phyloP scores from a whole-genome alignment of 2,329 filamentous ascomycete species.

The Sarocladiaceae sp. region DNA sequence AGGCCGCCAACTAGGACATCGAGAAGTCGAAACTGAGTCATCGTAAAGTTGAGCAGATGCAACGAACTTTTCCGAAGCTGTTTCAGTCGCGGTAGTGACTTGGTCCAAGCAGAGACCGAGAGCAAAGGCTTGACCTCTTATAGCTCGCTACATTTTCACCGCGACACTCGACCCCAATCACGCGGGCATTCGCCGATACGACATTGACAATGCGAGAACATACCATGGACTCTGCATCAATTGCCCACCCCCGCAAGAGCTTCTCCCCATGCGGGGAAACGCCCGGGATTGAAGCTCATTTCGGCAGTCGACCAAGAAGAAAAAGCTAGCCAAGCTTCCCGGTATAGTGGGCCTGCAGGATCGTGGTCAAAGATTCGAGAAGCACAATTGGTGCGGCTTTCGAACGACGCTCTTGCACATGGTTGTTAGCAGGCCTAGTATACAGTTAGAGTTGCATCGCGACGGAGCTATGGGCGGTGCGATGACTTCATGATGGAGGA shows the following conservation, averaged over 20 bases:
- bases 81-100: too few species aligned
- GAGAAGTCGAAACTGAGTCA: not conserved
- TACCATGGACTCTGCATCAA: not conserved
- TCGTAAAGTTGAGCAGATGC: not conserved
- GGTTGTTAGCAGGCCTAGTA: too few species aligned
- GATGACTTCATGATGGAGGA: not conserved
- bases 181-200: conserved; percentile 1
- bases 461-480: not conserved
- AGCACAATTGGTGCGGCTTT: conserved; percentile 6
- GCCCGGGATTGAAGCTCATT: conserved; percentile 5
- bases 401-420: not conserved
- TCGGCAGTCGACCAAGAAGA: not conserved
- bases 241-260: not conserved
- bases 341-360: not conserved
- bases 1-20: not conserved
- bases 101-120: too few species aligned
- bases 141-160: not conserved
- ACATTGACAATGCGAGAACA: not conserved
- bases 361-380: not conserved
- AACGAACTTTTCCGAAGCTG: too few species aligned
- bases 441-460: not conserved
- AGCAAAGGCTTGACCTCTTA: too few species aligned
- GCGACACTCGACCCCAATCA: not conserved
- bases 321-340: not conserved
- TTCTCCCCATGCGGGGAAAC: not conserved